phyloP scores from a whole-genome alignment of 2,329 filamentous ascomycete genomes.

The Xylaria sp. region DNA sequence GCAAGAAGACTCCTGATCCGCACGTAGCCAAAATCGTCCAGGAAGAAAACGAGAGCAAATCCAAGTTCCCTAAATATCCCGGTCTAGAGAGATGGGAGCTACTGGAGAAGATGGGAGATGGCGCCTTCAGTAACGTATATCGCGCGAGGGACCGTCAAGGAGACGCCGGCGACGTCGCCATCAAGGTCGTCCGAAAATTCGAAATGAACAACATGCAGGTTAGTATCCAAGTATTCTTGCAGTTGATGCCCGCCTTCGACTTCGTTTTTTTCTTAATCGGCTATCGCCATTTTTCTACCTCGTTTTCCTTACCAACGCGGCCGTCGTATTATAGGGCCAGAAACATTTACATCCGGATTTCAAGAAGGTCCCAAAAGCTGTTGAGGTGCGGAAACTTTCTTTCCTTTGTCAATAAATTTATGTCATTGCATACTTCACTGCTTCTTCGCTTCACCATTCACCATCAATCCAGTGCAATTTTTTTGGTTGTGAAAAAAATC shows the following conservation, averaged over 20 bases:
- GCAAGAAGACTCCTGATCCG: constrained; percentile 59
- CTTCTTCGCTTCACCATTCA: constrained; percentile 10
- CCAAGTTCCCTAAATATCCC: constrained; percentile 85
- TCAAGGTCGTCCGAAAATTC: constrained; percentile 98
- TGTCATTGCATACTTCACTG: constrained; percentile 1
- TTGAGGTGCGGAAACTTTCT: constrained; percentile 81
- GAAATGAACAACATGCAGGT: constrained; percentile 99
- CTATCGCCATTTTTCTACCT: constrained; percentile 33
- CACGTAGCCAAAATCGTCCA: constrained; percentile 86
- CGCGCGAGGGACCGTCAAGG: constrained; percentile 78
- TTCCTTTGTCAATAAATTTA: constrained; percentile 40
- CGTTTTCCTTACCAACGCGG: constrained; percentile 58
- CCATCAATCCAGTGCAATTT: constrained; percentile 3
- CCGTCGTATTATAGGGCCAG: constrained; percentile 71
- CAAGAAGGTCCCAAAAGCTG: constrained; percentile 91
- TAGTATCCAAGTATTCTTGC: constrained; percentile 65
- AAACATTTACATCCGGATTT: constrained; percentile 95
- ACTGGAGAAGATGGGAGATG: constrained; percentile 97
- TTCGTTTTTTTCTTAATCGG: constrained; percentile 41
- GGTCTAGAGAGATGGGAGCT: constrained; percentile 86
- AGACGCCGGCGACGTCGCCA: constrained; percentile 80
- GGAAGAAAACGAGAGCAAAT: constrained; percentile 85
- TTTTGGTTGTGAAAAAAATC: constrained; percentile 20
- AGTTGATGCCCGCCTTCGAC: constrained; percentile 39
- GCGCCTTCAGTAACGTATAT: constrained; percentile 98